Evolutionary conservation across 2,329 filamentous ascomycete genomes (phyloP).

Genomic region (Knufia petricola): DNA sequence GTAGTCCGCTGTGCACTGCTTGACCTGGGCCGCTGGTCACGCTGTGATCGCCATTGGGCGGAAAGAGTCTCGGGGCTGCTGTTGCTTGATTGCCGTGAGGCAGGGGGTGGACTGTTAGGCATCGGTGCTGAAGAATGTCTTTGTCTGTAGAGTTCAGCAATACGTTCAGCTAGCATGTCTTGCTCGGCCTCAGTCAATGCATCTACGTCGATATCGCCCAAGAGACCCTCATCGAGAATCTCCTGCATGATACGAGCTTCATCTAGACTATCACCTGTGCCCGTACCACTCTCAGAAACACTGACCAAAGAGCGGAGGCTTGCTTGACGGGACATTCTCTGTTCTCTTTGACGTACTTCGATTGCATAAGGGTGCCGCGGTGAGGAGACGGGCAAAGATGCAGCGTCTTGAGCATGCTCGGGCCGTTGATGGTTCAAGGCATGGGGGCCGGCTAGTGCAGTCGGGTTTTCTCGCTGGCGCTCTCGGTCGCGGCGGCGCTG

Average conservation of each 20-base stretch:
- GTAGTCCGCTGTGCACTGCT: neutral
- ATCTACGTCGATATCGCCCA: conserved; percentile 81
- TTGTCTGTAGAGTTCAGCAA: conserved; percentile 77
- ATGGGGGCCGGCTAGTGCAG: neutral
- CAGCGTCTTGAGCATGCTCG: neutral
- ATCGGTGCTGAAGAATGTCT: conserved; percentile 53
- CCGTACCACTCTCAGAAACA: conserved; percentile 48
- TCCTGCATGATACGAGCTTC: conserved; percentile 82
- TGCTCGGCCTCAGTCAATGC: conserved; percentile 76
- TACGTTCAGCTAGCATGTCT: conserved; percentile 80
- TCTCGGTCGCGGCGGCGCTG: conserved; percentile 29
- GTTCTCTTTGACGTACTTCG: conserved; percentile 27
- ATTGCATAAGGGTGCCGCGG: conserved; percentile 23
- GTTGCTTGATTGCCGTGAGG: conserved; percentile 17
- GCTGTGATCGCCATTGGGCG: neutral
- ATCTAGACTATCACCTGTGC: conserved; percentile 57
- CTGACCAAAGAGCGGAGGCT: conserved; percentile 79
- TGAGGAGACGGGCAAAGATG: conserved; percentile 16
- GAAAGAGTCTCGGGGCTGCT: neutral
- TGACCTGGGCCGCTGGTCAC: neutral
- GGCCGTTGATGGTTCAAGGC: neutral
- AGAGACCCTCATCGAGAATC: conserved; percentile 74
- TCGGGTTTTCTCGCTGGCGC: conserved; percentile 21
- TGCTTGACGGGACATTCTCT: conserved; percentile 74
- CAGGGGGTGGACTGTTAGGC: conserved; percentile 24